Base-by-base conservation (phyloP, 176 grass and related monocot species). In the Bonia amplexicaulis region DNA sequence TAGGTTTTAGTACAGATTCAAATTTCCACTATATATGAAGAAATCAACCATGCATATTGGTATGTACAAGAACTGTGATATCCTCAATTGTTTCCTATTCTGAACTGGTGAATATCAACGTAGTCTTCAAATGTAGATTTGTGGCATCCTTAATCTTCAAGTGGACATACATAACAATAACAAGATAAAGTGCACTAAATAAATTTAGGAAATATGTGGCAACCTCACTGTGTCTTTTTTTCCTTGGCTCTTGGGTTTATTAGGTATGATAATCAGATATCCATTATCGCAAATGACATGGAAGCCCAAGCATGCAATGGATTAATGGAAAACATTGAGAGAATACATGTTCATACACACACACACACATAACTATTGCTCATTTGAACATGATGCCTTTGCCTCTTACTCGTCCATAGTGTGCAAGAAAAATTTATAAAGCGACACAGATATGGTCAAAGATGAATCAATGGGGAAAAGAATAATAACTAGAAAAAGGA, bases 1-100 rank as follows among this genome's bases (percentile, higher is more conserved):
- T 49, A 29, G 42, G 49, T 75, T 63, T 49, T 42, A 48, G 68
- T 73, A 84, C 58, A 83, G 9, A 35, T 58, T 81, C 15, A 64
- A 65, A 23, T 41, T 64, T 81, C 42, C 40, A 76, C 41, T 76
- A 76, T 37, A 42, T 79, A 82, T 71, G 55, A 77, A 84, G 59
- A 89, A 53, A 35, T 55, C 25, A 42, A 63, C 26, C 39, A 2
- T 73, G 33, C 15, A 35, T 60, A 73, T 62, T 48, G 8, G 25
- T 72, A 72, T 60, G 44, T 71, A 16, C 41, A 81, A 44, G 15
- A 12, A 29, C 15, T 11, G 9, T 15, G 23, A 6, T 73, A 61
- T 37, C 52, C 42, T 51, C 16, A 31, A 33, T 26, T 42, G 16
- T 80, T 52, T 72, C 47, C 40, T 13, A 71, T 60, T 82, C 0